Conservation (phyloP, 768 basidiomycete species). For the Amanita jacksonii region DNA sequence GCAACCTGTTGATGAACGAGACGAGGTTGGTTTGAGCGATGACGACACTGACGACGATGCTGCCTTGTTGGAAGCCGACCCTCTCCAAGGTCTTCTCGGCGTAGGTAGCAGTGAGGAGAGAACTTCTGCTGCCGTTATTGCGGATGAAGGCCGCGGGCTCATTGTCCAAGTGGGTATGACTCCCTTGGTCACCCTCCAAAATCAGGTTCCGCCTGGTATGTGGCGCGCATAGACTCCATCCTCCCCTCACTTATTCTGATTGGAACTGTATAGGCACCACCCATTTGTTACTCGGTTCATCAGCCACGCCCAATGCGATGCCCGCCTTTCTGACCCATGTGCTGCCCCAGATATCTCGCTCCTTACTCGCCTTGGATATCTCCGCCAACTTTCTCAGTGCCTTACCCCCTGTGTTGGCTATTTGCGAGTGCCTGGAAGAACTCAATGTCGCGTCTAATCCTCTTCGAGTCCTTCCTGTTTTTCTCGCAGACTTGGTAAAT, state of each 20-base stretch:
- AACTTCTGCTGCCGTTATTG: slow-evolving; percentile 69
- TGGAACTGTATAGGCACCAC: slow-evolving; percentile 69
- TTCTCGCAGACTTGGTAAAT: slow-evolving; percentile 65
- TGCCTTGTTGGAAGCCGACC: slow-evolving; percentile 29
- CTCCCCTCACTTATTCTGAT: slow-evolving; percentile 9
- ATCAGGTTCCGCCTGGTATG: slow-evolving; percentile 62
- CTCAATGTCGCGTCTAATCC: slow-evolving; percentile 90
- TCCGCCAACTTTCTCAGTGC: slow-evolving; percentile 80
- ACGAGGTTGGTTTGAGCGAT: slow-evolving; percentile 51
- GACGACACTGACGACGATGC: slow-evolving; percentile 46
- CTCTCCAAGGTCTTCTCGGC: no score
- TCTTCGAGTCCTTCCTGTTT: slow-evolving; percentile 83
- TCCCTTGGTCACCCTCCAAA: slow-evolving; percentile 45
- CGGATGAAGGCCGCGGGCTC: slow-evolving; percentile 77
- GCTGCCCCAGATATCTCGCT: slow-evolving; percentile 63
- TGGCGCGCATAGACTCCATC: slow-evolving; percentile 8
- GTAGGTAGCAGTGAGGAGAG: slow-evolving; percentile 55
- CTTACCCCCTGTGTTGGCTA: slow-evolving; percentile 74
- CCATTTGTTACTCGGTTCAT: slow-evolving; percentile 84
- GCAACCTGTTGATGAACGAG: slow-evolving; percentile 64
- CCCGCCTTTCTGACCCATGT: slow-evolving; percentile 61
- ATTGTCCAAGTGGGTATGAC: slow-evolving; percentile 65
- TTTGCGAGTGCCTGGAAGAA: slow-evolving; percentile 81
- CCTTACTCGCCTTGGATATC: slow-evolving; percentile 88
- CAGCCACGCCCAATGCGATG: slow-evolving; percentile 66